Percentiles rank a stretch among this genome's conserved stretches.
These are phyloP conservation scores for Tolypocladium nubicola DNA, from an alignment of 2,329 filamentous ascomycete species.

Conservation along the genomic window DNA sequence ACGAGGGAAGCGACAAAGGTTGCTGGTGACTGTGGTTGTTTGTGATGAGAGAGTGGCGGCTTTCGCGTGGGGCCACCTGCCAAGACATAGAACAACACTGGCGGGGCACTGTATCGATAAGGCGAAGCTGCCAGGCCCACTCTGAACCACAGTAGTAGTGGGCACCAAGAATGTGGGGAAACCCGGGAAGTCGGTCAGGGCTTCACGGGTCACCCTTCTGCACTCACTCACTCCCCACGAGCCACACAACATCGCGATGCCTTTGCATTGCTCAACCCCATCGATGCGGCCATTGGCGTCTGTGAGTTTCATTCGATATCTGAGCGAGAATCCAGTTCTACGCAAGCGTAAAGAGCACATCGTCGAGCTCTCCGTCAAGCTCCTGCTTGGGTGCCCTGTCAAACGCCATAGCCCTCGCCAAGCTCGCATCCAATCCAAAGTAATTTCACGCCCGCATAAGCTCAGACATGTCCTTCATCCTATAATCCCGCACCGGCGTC, in stretches of 20 bases:
- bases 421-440: not conserved
- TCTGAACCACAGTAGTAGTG: too few species aligned
- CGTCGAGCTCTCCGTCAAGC: not conserved
- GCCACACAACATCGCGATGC: not conserved
- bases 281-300: too few species aligned
- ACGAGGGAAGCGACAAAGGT: not conserved
- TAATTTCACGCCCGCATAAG: slow-evolving; percentile 27
- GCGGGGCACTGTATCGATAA: not conserved
- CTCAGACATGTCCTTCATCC: slow-evolving; percentile 49
- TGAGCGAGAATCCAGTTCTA: not conserved
- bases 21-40: not conserved
- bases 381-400: not conserved
- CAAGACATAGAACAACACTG: not conserved
- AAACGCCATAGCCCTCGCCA: not conserved
- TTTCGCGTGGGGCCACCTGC: not conserved
- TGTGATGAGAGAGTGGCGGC: not conserved
- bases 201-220: too few species aligned
- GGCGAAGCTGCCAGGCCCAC: not conserved
- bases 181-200: not conserved
- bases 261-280: not conserved
- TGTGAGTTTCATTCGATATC: not conserved
- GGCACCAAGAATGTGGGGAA: not conserved
- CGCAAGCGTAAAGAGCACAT: not conserved
- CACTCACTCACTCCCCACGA: not conserved
- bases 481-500: slow-evolving; percentile 50